phyloP scores from a whole-genome alignment of 257 asterid genomes.

The Solanum bulbocastanum region DNA sequence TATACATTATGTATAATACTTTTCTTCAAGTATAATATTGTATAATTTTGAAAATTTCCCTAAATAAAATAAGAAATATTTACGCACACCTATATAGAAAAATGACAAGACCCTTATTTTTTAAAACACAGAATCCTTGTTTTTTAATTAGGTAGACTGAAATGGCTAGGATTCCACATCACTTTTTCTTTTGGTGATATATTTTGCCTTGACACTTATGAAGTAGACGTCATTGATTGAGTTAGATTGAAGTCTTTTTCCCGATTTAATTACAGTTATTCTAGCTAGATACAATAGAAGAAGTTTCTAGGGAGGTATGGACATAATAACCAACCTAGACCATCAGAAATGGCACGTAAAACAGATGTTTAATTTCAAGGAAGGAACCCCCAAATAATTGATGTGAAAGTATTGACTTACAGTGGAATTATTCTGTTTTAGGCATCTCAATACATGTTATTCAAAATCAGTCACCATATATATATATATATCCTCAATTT shows the following conservation, averaged over 20 bases:
- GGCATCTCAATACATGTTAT: not conserved
- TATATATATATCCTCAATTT: not conserved
- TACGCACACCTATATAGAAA: not conserved
- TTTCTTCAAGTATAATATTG: not conserved
- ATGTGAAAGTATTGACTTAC: not conserved
- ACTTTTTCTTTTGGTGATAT: not conserved
- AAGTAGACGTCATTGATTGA: not conserved
- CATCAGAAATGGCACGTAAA: not conserved
- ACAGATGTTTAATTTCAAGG: not conserved
- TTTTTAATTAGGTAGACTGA: too few species aligned
- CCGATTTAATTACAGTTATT: too few species aligned
- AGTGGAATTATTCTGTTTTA: not conserved
- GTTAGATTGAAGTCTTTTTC: too few species aligned
- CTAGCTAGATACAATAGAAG: not conserved
- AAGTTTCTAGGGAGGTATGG: not conserved
- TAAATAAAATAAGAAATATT: not conserved
- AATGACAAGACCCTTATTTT: not conserved
- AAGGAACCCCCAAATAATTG: not conserved
- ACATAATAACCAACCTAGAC: not conserved
- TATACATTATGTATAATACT: not conserved
- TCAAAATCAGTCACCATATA: not conserved
- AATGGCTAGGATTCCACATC: not conserved
- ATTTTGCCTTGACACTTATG: not conserved
- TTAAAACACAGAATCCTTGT: too few species aligned
- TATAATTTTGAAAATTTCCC: not conserved